These are phyloP conservation scores for Tricharina praecox DNA, from an alignment of 495 filamentous ascomycete genomes.

Conservation along the genomic window DNA sequence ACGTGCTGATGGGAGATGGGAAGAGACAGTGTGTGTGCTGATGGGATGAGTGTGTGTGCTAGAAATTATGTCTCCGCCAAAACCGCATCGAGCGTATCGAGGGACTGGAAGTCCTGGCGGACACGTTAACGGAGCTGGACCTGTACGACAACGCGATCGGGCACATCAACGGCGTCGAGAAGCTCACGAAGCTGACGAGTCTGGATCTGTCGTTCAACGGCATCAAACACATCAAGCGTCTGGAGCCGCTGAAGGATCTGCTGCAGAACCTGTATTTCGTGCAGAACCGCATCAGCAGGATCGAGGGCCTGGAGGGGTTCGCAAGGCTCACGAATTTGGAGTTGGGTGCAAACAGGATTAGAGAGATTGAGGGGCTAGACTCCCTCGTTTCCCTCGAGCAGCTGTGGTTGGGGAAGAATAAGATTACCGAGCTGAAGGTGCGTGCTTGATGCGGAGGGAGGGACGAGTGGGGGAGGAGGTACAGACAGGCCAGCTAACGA, in stretches of 20 bases:
- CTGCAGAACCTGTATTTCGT: conserved; percentile 83
- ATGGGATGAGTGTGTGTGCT: too few species aligned
- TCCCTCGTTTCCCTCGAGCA: conserved; percentile 57
- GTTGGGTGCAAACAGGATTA: conserved; percentile 77
- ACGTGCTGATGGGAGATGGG: too few species aligned
- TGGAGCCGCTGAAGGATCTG: conserved; percentile 61
- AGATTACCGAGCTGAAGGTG: conserved; percentile 71
- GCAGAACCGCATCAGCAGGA: conserved; percentile 77
- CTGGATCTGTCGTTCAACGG: conserved; percentile 97
- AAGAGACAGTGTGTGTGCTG: too few species aligned
- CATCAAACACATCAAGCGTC: conserved; percentile 92
- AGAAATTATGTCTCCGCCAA: conserved; percentile 83
- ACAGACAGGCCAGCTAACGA: neutral
- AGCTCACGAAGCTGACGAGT: conserved; percentile 52
- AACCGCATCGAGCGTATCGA: conserved; percentile 73
- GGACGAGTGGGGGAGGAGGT: neutral
- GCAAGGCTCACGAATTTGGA: conserved; percentile 64
- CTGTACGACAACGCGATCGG: conserved; percentile 96
- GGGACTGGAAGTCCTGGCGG: conserved; percentile 44
- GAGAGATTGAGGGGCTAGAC: conserved; percentile 76
- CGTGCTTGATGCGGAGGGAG: neutral
- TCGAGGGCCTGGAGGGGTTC: conserved; percentile 69
- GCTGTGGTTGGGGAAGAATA: conserved; percentile 96
- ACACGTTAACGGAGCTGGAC: conserved; percentile 64
- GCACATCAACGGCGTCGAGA: conserved; percentile 69